Base-by-base conservation (phyloP, 2,329 filamentous ascomycete genomes). In the Fusarium sp. region DNA sequence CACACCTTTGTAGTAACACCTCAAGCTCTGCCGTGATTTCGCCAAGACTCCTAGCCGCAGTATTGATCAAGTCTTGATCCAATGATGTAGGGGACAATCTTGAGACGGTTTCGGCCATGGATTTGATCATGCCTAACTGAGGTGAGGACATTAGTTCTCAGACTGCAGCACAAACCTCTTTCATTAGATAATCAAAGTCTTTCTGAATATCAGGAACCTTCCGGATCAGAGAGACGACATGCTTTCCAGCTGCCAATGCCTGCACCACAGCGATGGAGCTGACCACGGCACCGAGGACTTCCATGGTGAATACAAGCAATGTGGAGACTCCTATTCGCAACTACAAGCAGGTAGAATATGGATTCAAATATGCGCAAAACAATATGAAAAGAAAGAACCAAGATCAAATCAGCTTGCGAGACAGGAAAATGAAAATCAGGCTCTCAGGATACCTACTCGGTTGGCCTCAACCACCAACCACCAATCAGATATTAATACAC, bases 191-290 rank as follows among this genome's bases (percentile, higher is more conserved):
- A 5, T 69, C 33, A 24, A 66, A 69, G 23, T 69, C 61, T 5
- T 31, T 26, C 7, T 66, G 66, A 12, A 69, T 66, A 6, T 41
- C 52, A 1, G 66, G 66, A 4, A 69, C 26, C 13, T 62, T 46
- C 4, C 55, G 52, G 10, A 63, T 37, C 15, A 69, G 16, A 23
- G 38, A 44, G 3, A 66, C 24, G 13, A 49, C 49, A 28, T 66
- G 43, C 3, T 55, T 60, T 6, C 62, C 66, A 18, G 55, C 66
- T 12, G 38, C 42, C 23, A 66, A 21, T 13, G 44, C 52, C 41
- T 69, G 66, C 2, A 59, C 23, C 2, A 69, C 23, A 2, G 66
- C 61, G 13, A 69, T 69, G 16, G 52, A 57, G 42, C 66, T 69
- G 16, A 52, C 65, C 4, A 69, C 39, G 0, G 61, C 53, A 24